Evolutionary conservation across 331 rosid species (phyloP).

Genomic region (Pyrus hybrid): DNA sequence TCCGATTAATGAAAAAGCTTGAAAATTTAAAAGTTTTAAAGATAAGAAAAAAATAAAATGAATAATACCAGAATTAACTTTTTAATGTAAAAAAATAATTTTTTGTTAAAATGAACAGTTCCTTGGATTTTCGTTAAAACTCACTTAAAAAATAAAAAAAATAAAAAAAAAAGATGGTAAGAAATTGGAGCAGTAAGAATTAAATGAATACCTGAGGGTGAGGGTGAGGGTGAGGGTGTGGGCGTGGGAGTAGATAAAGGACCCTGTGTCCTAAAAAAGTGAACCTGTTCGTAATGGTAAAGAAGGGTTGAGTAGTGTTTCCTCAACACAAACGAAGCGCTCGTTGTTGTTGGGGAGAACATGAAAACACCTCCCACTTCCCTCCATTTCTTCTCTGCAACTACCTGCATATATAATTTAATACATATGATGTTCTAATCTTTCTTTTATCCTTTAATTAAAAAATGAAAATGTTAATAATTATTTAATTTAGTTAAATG

Average conservation of each 20-base stretch:
- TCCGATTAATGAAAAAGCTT: no score
- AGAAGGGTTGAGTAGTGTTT: constrained; percentile 81
- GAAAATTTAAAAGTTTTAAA: no score
- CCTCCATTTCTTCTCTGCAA: constrained; percentile 97
- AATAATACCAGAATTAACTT: no score
- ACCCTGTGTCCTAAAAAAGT: constrained; percentile 60
- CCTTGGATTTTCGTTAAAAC: no score
- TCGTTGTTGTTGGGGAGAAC: constrained; percentile 84
- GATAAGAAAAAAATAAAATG: no score
- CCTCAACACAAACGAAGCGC: constrained; percentile 87
- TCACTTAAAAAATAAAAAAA: no score
- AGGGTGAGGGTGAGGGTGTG: not conserved
- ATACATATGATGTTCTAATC: not conserved
- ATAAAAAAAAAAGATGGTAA: not conserved
- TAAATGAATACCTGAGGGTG: constrained; percentile 26
- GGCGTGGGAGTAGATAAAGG: constrained; percentile 41
- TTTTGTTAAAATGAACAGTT: no score
- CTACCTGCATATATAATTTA: constrained; percentile 39
- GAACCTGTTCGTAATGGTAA: constrained; percentile 81
- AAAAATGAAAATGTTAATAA: not conserved
- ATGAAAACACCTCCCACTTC: constrained; percentile 74
- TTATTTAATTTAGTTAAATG: not conserved
- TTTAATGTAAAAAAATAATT: no score
- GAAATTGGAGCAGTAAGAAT: not conserved
- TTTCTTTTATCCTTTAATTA: not conserved